Evolutionary conservation across 2,329 filamentous ascomycete species (phyloP).

Genomic region (Beauveria sp.): DNA sequence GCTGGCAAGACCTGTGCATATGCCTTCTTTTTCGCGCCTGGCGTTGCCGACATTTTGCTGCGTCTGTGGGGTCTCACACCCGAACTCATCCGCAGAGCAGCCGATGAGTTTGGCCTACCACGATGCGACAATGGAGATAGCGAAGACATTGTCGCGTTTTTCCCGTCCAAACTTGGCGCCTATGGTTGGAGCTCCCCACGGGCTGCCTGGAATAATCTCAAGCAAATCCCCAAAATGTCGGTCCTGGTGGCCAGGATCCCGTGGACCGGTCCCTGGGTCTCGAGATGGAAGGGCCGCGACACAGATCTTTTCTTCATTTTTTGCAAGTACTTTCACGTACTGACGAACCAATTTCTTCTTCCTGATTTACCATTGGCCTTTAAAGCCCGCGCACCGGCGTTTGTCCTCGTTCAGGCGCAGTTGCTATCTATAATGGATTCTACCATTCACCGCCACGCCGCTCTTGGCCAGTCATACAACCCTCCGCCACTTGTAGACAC

Average conservation of each 20-base stretch:
- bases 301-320: slow-evolving; percentile 91
- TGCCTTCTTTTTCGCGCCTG: slow-evolving; percentile 87
- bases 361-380: slow-evolving; percentile 42
- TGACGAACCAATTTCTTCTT: slow-evolving; percentile 67
- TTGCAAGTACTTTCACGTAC: slow-evolving; percentile 75
- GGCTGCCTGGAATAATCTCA: slow-evolving; percentile 47
- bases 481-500: slow-evolving; percentile 35
- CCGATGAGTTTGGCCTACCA: slow-evolving; percentile 60
- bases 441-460: slow-evolving; percentile 70
- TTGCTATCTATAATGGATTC: slow-evolving; percentile 71
- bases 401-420: slow-evolving; percentile 76
- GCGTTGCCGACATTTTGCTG: slow-evolving; percentile 74
- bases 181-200: slow-evolving; percentile 49
- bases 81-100: slow-evolving; percentile 61
- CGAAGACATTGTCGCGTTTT: slow-evolving; percentile 58
- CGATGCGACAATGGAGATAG: slow-evolving; percentile 47
- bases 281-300: slow-evolving; percentile 78
- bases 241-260: slow-evolving; percentile 63
- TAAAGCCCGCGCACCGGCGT: slow-evolving; percentile 62
- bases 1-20: slow-evolving; percentile 87
- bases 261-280: slow-evolving; percentile 80
- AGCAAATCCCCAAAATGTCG: slow-evolving; percentile 56
- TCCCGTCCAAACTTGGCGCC: slow-evolving; percentile 57
- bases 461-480: slow-evolving; percentile 35
- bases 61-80: slow-evolving; percentile 70